phyloP scores from a whole-genome alignment of 1,139 yeast genomes.

The Taphrina confusa region DNA sequence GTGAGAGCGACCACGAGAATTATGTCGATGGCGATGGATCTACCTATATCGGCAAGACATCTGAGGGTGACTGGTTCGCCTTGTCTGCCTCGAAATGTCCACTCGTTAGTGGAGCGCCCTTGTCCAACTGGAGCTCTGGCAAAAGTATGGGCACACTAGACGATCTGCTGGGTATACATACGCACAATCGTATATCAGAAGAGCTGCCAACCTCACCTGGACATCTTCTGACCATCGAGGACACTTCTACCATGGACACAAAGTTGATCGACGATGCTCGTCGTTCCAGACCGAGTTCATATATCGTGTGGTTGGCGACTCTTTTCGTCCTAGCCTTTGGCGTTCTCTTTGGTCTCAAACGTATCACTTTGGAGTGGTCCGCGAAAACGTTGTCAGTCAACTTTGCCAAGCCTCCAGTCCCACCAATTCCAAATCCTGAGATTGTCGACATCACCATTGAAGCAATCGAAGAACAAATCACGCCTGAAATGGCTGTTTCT shows the following conservation, averaged over 20 bases:
- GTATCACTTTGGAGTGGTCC: conserved; percentile 10
- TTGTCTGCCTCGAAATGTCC: conserved; percentile 78
- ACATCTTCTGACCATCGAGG: conserved; percentile 30
- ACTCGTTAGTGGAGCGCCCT: conserved; percentile 75
- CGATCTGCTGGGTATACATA: conserved; percentile 29
- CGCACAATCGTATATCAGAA: conserved; percentile 22
- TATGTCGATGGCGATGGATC: conserved; percentile 35
- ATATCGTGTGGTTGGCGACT: background rate
- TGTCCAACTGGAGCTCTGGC: conserved; percentile 46
- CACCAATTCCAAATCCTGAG: background rate
- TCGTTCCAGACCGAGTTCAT: background rate
- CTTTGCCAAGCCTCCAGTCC: background rate
- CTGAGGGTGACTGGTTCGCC: conserved; percentile 80
- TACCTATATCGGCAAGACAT: conserved; percentile 67
- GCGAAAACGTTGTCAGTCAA: background rate
- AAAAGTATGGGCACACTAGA: conserved; percentile 24
- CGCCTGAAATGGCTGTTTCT: no score
- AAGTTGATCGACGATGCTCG: conserved; percentile 3
- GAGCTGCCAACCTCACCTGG: conserved; percentile 23
- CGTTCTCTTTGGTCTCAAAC: background rate
- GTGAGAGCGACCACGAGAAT: conserved; percentile 25
- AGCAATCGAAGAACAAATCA: background rate
- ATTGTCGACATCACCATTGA: background rate
- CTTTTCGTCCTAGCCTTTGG: background rate
- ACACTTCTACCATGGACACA: background rate